Evolutionary conservation across 78 protist species (phyloP).

Genomic region (Dictyostelium capitatum): DNA sequence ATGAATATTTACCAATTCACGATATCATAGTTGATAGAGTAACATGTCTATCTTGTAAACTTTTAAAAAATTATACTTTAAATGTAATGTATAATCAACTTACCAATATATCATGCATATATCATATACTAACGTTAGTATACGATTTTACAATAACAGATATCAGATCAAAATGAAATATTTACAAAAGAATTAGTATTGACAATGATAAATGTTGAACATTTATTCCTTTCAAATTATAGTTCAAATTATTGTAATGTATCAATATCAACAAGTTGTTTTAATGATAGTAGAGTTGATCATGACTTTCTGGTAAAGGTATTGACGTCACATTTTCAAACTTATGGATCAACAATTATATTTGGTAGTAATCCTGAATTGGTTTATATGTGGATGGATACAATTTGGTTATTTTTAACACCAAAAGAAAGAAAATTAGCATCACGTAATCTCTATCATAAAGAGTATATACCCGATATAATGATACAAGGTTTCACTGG

Average conservation of each 20-base stretch:
- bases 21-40: constrained; percentile 62
- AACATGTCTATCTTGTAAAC: constrained; percentile 30
- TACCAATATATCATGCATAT: background rate
- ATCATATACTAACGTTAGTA: background rate
- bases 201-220: constrained; percentile 42
- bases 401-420: constrained; percentile 52
- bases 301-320: constrained; percentile 44
- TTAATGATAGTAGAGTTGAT: constrained; percentile 32
- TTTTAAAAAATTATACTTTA: constrained; percentile 33
- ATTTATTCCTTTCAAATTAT: constrained; percentile 24
- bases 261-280: constrained; percentile 19
- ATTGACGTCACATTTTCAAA: constrained; percentile 62
- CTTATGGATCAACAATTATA: constrained; percentile 64
- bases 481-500: constrained; percentile 45
- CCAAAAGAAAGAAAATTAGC: constrained; percentile 46
- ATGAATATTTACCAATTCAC: constrained; percentile 40
- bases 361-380: constrained; percentile 25
- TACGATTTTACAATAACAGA: background rate
- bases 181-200: constrained; percentile 38
- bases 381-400: constrained; percentile 61
- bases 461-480: constrained; percentile 54
- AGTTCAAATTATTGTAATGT: constrained; percentile 1
- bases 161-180: constrained; percentile 5
- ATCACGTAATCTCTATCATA: background rate
- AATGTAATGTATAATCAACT: background rate